Base-by-base conservation (phyloP, 164 flowering plant genomes). In the Annona squamosa region DNA sequence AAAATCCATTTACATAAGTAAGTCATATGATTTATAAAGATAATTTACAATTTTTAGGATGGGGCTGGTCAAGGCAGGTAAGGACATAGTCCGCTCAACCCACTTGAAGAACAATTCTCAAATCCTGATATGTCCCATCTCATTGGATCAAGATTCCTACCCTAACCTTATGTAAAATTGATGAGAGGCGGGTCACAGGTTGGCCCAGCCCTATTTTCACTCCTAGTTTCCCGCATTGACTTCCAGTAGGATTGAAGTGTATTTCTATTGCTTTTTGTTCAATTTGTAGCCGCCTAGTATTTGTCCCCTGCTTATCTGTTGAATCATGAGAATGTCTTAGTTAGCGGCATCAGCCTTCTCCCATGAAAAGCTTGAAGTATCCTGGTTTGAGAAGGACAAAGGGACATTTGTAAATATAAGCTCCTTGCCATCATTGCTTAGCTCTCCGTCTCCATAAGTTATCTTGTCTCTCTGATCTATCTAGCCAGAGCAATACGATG, bases 361-460 rank as follows among this genome's bases (percentile, higher is more conserved):
- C 48, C 71, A 72, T 78, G 71, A 72, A 90, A 93, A 98, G 77
- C 85, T 89, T 80, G 94, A 93, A 78, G 82, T 82, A 13, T 75
- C 71, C 46, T 95, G 99, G 99, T 81, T 84, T 52, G 98, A 93
- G 83, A 85, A 84, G 75, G 86, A 87, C 70, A 74, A 2, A 42
- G 86, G 90, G 77, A 80, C 97, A 75, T 82, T 88, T 62, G 82
- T 95, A 76, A 91, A 93, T 72, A 77, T 95, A 52, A 95, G 97
- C 79, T 86, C 87, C 84, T 81, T 93, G 82, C 91, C 97, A 62
- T 94, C 97, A 73, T 74, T 95, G 78, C 80, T 95, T 26, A 91
- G 86, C 79, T 88, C 99, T 94, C 66, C 90, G 98, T 80, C 97
- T 93, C 67, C 94, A 89, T 46, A 84, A 84, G 67, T 75, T 82